Evolutionary conservation across 2,329 filamentous ascomycete genomes (phyloP), one percentile per base, ranked within the genome.

Genomic region (Calcarisporium arbuscula): DNA sequence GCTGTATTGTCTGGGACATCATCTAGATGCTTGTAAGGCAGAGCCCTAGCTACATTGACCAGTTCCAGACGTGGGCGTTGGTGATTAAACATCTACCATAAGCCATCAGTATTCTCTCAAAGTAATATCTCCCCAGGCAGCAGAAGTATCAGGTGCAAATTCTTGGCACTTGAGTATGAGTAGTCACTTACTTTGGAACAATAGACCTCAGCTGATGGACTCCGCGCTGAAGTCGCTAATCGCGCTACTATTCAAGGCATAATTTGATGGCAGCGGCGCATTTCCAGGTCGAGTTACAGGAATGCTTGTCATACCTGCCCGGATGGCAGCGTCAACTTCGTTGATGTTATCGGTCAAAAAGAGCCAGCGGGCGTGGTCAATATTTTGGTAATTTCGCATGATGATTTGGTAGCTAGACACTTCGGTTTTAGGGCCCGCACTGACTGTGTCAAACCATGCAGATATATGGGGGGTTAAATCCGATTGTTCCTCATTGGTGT

Each of bases 271-370:
- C 42, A 89, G 60, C 19, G 68, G 68, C 23, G 75, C 72, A 58
- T 92, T 92, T 10, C 84, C 85, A 12, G 82, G 80, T 36, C 85
- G 71, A 36, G 71, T 61, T 36, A 83, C 74, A 4, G 81, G 67
- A 34, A 74, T 60, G 49, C 74, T 73, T 48, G 69, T 65, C 72
- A 84, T 77, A n/a, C 78, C 79, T 9, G 77, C 74, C 37, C 59
- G 61, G 41, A 67, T 66, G 27, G 80, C 80, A 30, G 80, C 78
- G 33, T 71, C 66, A 22, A 83, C 77, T 58, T 84, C 80, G 51
- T 72, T 75, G 29, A 85, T 69, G 51, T 88, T 88, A 61, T 92
- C 85, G 50, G 83, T 90, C 41, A 90, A 62, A 56, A 92, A 92
- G n/a, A 87, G 65, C 65, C 84, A 84, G 36, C 72, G 65, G 9